These are phyloP conservation scores for Protomyces lactucae-debilis DNA, from an alignment of 1,139 yeast species.

Conservation along the genomic window DNA sequence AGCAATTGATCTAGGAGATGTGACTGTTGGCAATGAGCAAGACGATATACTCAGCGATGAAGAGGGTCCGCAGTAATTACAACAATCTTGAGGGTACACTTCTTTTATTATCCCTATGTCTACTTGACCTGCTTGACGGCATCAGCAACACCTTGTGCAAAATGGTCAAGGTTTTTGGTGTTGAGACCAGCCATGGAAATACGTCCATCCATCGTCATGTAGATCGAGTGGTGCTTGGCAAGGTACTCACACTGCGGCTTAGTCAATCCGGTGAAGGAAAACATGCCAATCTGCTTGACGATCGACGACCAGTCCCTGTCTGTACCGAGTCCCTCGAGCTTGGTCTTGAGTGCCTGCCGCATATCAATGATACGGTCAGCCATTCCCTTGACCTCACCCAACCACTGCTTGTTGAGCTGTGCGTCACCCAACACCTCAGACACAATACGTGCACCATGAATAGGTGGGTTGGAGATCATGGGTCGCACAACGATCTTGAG, in stretches of 20 bases:
- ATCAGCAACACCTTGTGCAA: constrained; percentile 77
- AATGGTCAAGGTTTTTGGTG: constrained; percentile 68
- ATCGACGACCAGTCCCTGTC: constrained; percentile 94
- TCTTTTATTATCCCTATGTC: neutral
- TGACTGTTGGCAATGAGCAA: neutral
- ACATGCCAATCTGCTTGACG: constrained; percentile 91
- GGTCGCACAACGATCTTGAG: constrained; percentile 72
- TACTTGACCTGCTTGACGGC: constrained; percentile 40
- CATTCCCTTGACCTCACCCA: constrained; percentile 77
- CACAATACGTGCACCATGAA: constrained; percentile 92
- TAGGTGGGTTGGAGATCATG: constrained; percentile 84
- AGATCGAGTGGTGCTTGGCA: constrained; percentile 72
- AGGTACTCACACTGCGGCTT: constrained; percentile 75
- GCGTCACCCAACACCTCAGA: constrained; percentile 66
- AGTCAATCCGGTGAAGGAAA: constrained; percentile 82
- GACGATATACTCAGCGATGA: neutral
- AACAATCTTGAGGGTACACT: neutral
- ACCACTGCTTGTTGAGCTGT: constrained; percentile 72
- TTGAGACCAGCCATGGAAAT: constrained; percentile 93
- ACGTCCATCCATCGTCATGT: constrained; percentile 61
- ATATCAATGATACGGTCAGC: constrained; percentile 73
- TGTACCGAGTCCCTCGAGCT: constrained; percentile 59
- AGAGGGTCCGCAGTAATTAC: neutral
- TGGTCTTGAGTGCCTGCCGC: constrained; percentile 62
- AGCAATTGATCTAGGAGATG: neutral